Conservation (phyloP, 371 early-diverging fungal genomes). For the Quaeritorhiza haematococci region DNA sequence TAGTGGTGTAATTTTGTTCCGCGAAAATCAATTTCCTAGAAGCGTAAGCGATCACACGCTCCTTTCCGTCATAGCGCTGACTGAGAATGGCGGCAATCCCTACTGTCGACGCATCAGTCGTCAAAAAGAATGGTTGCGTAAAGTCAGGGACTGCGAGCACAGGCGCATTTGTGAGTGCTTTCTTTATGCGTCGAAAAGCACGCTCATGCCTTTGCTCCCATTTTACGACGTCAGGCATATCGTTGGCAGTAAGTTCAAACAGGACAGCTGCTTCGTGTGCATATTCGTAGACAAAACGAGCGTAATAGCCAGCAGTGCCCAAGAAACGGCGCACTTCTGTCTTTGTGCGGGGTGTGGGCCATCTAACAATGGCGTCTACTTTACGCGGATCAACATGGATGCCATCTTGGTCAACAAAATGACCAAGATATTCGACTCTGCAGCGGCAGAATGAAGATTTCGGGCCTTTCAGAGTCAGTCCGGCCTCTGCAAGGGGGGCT, state of each 20-base stretch:
- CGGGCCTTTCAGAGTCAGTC: conserved; percentile 25
- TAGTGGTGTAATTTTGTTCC: no score
- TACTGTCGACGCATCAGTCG: neutral
- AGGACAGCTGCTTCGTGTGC: neutral
- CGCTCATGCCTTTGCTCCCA: neutral
- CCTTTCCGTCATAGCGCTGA: neutral
- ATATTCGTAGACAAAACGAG: neutral
- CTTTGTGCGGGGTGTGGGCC: neutral
- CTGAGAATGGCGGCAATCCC: neutral
- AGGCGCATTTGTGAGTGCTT: neutral
- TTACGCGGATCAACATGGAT: neutral
- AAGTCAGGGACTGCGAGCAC: neutral
- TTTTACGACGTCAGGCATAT: neutral
- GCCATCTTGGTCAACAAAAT: neutral
- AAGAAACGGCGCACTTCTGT: neutral
- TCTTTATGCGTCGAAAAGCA: neutral
- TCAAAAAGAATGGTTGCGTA: neutral
- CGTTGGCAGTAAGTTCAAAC: neutral
- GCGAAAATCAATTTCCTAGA: no score
- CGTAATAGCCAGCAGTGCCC: neutral
- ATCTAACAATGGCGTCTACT: neutral
- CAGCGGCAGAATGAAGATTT: neutral
- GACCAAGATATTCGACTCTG: neutral
- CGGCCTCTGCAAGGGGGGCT: conserved; percentile 18
- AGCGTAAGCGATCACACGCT: no score